Evolutionary conservation across 176 grass and related monocot genomes (phyloP).

Genomic region (Tuctoria greenei): DNA sequence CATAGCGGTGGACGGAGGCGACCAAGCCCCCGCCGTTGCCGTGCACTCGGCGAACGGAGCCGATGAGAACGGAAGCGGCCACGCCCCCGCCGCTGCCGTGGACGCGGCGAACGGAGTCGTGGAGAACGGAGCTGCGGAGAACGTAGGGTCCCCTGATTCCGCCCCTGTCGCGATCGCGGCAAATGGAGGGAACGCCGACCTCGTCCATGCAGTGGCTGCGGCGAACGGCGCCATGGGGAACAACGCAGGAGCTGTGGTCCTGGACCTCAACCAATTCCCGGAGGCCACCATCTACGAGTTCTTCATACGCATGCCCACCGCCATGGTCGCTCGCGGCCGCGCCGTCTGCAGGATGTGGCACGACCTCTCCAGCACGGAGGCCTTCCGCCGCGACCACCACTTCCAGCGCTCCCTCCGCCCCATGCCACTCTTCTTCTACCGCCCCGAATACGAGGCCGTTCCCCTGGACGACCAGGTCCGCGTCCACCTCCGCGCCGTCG

Average conservation of each 20-base stretch:
- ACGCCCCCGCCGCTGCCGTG: background rate
- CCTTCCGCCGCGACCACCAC: background rate
- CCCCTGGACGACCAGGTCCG: background rate
- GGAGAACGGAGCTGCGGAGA: background rate
- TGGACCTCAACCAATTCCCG: background rate
- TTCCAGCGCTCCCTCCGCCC: background rate
- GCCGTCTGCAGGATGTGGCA: background rate
- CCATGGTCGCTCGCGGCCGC: constrained; percentile 1
- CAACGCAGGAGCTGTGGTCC: background rate
- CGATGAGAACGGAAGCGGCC: background rate
- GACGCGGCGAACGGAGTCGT: background rate
- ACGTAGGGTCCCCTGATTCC: background rate
- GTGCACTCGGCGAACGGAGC: background rate
- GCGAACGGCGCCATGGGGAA: background rate
- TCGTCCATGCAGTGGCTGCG: background rate
- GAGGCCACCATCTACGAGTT: background rate
- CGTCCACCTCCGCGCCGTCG: constrained; percentile 7
- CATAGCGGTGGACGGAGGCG: background rate
- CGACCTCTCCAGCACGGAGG: background rate
- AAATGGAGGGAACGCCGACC: background rate
- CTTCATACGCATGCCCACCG: constrained; percentile 1
- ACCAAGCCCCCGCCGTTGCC: background rate
- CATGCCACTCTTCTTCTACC: constrained; percentile 29
- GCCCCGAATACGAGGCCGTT: background rate
- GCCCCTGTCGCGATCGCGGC: background rate